Percentiles rank a stretch among this genome's conserved stretches.
These are phyloP conservation scores for Candida odintsovae DNA, from an alignment of 805 yeast species.

Conservation along the genomic window DNA sequence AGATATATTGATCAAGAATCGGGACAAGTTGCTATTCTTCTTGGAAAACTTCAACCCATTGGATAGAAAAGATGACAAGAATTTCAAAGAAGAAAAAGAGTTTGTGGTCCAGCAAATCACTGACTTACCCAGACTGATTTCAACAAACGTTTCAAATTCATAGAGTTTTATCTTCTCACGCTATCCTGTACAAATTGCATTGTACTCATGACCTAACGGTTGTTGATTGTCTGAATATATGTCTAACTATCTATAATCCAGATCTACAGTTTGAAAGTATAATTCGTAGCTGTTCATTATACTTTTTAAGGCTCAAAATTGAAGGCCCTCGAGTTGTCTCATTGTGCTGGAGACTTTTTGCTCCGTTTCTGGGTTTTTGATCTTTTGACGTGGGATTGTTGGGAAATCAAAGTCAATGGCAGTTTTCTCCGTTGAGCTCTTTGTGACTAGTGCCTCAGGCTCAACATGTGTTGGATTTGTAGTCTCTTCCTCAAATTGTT, in stretches of 20 bases:
- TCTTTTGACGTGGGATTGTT: not conserved
- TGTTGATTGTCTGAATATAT: no score
- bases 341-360: not conserved
- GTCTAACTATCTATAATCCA: not conserved
- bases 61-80: conserved; percentile 53
- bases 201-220: no score
- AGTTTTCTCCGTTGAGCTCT: not conserved
- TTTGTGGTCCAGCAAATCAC: conserved; percentile 74
- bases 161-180: not conserved
- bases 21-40: conserved; percentile 67
- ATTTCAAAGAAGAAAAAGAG: conserved; percentile 71
- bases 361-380: not conserved
- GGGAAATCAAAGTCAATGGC: not conserved
- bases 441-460: not conserved
- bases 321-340: not conserved
- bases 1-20: conserved; percentile 80
- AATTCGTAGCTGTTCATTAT: not conserved
- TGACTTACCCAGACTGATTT: conserved; percentile 55
- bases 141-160: conserved; percentile 15
- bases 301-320: not conserved
- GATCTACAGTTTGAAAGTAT: no score
- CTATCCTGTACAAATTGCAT: no score
- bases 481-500: not conserved
- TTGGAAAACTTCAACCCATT: conserved; percentile 59
- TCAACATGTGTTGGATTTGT: not conserved